phyloP scores from a whole-genome alignment of 306 rosid genomes.

The Trichosanthes truncata region DNA sequence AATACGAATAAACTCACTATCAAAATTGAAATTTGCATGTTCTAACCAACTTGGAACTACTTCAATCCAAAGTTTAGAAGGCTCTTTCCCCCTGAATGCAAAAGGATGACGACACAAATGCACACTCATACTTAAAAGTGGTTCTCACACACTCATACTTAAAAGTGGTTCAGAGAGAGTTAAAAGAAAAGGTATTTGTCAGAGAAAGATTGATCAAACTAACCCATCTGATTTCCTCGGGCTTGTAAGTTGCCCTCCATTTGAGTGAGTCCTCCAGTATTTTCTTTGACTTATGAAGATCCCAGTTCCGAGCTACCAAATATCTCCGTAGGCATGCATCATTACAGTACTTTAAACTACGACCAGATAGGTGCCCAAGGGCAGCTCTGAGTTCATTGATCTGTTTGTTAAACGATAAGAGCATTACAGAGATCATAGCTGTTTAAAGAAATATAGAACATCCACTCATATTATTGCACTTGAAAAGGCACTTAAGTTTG shows the following conservation, averaged over 20 bases:
- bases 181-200: not conserved
- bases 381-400: slow-evolving; percentile 53
- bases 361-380: slow-evolving; percentile 57
- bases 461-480: not conserved
- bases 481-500: not conserved
- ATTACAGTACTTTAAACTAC: slow-evolving; percentile 51
- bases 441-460: not conserved
- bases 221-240: slow-evolving; percentile 96
- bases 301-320: slow-evolving; percentile 78
- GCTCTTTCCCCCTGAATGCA: not conserved
- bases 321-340: slow-evolving; percentile 75
- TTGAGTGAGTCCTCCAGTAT: slow-evolving; percentile 68
- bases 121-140: not conserved
- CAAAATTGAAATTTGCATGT: not conserved
- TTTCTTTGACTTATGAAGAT: slow-evolving; percentile 67
- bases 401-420: slow-evolving; percentile 22
- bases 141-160: not conserved
- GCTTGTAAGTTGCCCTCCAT: slow-evolving; percentile 78
- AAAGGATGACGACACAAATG: not conserved
- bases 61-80: not conserved
- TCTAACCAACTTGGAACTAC: not conserved
- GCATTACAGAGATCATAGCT: not conserved
- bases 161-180: not conserved
- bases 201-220: not conserved
- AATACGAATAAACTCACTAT: too few species aligned